A percentile compares a stretch with the other conserved stretches of the same genome.
phyloP scores from a whole-genome alignment of 2,329 filamentous ascomycete genomes.

The Teratosphaeria destructans region DNA sequence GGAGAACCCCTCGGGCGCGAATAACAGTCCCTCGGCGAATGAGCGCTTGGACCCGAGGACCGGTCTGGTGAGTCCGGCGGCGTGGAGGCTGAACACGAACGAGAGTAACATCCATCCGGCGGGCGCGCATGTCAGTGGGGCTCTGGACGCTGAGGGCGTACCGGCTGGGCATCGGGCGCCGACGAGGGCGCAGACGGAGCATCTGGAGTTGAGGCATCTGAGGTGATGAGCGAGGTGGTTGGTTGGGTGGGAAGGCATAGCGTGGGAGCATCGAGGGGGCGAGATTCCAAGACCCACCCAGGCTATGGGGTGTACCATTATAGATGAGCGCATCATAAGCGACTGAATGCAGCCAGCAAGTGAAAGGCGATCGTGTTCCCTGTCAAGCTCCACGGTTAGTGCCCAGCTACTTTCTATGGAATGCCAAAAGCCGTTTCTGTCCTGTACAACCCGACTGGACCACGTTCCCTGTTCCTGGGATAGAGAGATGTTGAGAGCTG shows the following conservation, averaged over 20 bases:
- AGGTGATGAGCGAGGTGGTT: background rate
- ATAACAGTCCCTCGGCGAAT: slow-evolving; percentile 1
- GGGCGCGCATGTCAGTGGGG: slow-evolving; percentile 3
- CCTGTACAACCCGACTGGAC: too few species aligned
- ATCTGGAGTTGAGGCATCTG: slow-evolving; percentile 19
- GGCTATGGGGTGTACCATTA: background rate
- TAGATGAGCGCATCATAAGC: background rate
- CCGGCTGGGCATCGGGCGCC: slow-evolving; percentile 8
- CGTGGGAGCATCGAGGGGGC: background rate
- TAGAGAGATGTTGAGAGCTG: background rate
- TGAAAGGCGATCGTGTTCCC: background rate
- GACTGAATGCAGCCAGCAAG: background rate
- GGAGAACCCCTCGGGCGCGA: slow-evolving; percentile 14
- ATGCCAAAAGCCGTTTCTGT: too few species aligned
- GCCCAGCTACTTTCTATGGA: too few species aligned
- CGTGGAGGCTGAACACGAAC: slow-evolving; percentile 20
- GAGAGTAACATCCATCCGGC: slow-evolving; percentile 18
- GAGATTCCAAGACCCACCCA: background rate
- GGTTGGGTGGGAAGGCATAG: background rate
- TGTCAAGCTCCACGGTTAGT: background rate
- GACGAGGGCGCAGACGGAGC: slow-evolving; percentile 18
- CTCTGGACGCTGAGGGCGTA: slow-evolving; percentile 7
- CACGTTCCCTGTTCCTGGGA: too few species aligned
- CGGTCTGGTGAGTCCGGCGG: slow-evolving; percentile 22
- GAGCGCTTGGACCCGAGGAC: slow-evolving; percentile 22